A percentile compares a stretch with the other conserved stretches of the same genome.
These are phyloP conservation scores for Pythium dissimile DNA, from an alignment of 352 stramenopile species.

Conservation along the genomic window DNA sequence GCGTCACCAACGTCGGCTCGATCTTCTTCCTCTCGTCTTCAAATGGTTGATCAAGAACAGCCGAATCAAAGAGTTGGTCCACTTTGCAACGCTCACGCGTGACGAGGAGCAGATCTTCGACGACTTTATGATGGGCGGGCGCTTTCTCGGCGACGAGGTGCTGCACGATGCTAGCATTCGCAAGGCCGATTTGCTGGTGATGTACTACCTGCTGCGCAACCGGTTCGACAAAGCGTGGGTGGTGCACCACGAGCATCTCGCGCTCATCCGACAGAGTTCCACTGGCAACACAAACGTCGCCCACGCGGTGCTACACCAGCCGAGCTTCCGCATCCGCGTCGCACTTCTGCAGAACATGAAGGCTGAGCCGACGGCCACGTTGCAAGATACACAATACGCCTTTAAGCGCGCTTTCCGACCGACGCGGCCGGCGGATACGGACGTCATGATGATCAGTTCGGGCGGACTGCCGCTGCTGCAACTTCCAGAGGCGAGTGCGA, in stretches of 20 bases:
- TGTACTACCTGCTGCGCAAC: slow-evolving; percentile 81
- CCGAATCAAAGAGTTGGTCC: slow-evolving; percentile 71
- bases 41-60: slow-evolving; percentile 71
- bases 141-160: slow-evolving; percentile 41
- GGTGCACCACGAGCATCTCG: slow-evolving; percentile 72
- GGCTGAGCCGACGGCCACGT: slow-evolving; percentile 32
- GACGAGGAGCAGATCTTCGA: slow-evolving; percentile 63
- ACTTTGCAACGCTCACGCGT: slow-evolving; percentile 46
- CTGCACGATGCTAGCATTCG: slow-evolving; percentile 61
- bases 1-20: slow-evolving; percentile 46
- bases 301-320: slow-evolving; percentile 47
- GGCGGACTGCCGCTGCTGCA: slow-evolving; percentile 20
- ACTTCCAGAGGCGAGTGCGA: slow-evolving; percentile 16
- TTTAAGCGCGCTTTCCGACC: slow-evolving; percentile 19
- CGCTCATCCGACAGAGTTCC: slow-evolving; percentile 61
- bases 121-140: slow-evolving; percentile 68
- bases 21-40: slow-evolving; percentile 63
- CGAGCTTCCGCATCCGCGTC: slow-evolving; percentile 59
- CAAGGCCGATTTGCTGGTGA: slow-evolving; percentile 75
- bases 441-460: slow-evolving; percentile 31
- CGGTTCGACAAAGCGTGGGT: slow-evolving; percentile 71
- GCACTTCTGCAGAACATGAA: slow-evolving; percentile 71
- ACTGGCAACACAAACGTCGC: slow-evolving; percentile 62
- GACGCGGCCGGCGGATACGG: slow-evolving; percentile 25
- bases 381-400: background rate